A percentile compares a stretch with the other conserved stretches of the same genome.
phyloP scores from a whole-genome alignment of 768 basidiomycete genomes.

The Amanita rubescens region DNA sequence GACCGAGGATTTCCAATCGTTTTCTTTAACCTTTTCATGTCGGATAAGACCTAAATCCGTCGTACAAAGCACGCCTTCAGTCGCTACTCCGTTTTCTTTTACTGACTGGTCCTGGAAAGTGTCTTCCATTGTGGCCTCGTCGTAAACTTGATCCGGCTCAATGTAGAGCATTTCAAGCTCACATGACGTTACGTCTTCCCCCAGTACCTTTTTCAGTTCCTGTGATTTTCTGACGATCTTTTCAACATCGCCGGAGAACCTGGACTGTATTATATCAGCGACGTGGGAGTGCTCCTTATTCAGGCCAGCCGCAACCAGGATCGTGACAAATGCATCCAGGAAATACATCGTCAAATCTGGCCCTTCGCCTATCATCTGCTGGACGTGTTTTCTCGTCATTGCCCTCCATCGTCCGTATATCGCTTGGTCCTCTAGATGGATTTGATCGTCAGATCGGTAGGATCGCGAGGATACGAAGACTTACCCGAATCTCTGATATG shows the following conservation, averaged over 20 bases:
- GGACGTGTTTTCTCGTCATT: constrained; percentile 41
- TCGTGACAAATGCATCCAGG: constrained; percentile 33
- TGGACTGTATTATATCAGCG: constrained; percentile 29
- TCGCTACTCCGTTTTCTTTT: constrained; percentile 11
- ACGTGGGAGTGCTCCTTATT: constrained; percentile 23
- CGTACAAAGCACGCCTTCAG: constrained; percentile 42
- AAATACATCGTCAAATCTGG: constrained; percentile 22
- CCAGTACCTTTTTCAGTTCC: constrained; percentile 48
- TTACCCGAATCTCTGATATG: constrained; percentile 37
- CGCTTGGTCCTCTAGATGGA: constrained; percentile 36
- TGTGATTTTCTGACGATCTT: constrained; percentile 38
- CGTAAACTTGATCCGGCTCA: constrained; percentile 33
- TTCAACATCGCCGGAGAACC: constrained; percentile 36
- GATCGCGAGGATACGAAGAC: constrained; percentile 2
- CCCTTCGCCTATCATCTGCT: constrained; percentile 29
- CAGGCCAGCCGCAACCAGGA: constrained; percentile 34
- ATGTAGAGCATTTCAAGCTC: constrained; percentile 48
- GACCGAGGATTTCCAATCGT: constrained; percentile 35
- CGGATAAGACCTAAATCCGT: constrained; percentile 47
- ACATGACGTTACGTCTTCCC: constrained; percentile 49
- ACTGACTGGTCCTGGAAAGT: constrained; percentile 20
- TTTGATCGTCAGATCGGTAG: neutral
- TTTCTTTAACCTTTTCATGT: constrained; percentile 30
- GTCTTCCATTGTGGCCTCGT: constrained; percentile 38
- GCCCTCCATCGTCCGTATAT: constrained; percentile 52